Base-by-base conservation (phyloP, 2,329 filamentous ascomycete genomes). In the Aspergillus jensenii region DNA sequence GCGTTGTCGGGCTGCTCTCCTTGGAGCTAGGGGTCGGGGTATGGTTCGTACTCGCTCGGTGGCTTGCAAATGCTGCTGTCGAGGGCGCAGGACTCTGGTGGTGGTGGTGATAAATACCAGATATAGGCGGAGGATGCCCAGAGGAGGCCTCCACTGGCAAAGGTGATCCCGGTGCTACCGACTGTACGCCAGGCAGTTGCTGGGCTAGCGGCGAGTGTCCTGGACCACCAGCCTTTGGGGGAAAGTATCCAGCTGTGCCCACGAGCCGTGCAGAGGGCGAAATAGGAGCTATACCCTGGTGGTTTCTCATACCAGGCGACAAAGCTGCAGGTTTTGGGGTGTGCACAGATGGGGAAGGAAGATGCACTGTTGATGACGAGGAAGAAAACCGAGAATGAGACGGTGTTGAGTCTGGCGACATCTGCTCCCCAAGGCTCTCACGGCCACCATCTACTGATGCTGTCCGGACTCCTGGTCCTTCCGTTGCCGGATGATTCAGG, bases 231-330 rank as follows among this genome's bases (percentile, higher is more conserved):
- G 70, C 62, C 39, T 71, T 75, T 9, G 67, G 68, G 11, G 71
- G 66, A 37, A 62, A 64, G 44, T 67, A 68, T 12, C 69, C 65
- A 44, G 64, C 60, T 1, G 65, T 51, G 40, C 68, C 65, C 17
- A 68, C 65, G 52, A 75, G 70, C 4, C 73, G 71, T 23, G 71
- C 66, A 11, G 73, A 73, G 3, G 75, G 75, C 15, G 75, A 78
- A 17, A 66, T 66, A 27, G 74, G 74, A 19, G 70, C 69, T 49
- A 74, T 69, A 25, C 68, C 61, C 43, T 69, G 68, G n/a, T 70
- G 68, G 17, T 62, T 65, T 51, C 65, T 65, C 27, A 65, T 64
- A 19, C 66, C 65, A 4, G 74, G 74, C 33, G 75, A 76, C 17
- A 71, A 60, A 6, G 69, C 70, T 31, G 67, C 67, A n/a, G 66